These are phyloP conservation scores for Elsinoe arachidis DNA, from an alignment of 2,329 filamentous ascomycete genomes.

Conservation along the genomic window DNA sequence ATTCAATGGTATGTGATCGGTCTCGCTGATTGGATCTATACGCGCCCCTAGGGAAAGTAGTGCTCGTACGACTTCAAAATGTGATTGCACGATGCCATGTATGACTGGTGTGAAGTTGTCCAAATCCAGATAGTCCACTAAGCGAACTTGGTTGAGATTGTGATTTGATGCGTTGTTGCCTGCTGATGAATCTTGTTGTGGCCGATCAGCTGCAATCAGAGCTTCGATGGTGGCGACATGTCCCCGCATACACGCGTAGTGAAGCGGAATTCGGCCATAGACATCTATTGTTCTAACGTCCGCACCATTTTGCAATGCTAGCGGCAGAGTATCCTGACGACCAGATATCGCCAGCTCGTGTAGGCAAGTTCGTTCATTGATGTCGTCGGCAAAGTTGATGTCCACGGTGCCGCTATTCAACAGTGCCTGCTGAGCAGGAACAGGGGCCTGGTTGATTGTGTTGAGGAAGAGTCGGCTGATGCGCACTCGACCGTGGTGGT, in stretches of 20 bases:
- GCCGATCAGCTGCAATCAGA: slow-evolving; percentile 49
- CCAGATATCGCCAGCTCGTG: slow-evolving; percentile 96
- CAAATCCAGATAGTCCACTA: slow-evolving; percentile 82
- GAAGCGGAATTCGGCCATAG: slow-evolving; percentile 84
- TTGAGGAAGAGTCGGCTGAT: slow-evolving; percentile 85
- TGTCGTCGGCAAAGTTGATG: slow-evolving; percentile 89
- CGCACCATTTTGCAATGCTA: slow-evolving; percentile 66
- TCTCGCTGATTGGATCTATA: slow-evolving; percentile 74
- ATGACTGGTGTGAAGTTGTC: slow-evolving; percentile 96
- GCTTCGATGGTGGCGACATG: slow-evolving; percentile 72
- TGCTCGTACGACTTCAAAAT: slow-evolving; percentile 68
- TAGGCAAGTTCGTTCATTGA: slow-evolving; percentile 92
- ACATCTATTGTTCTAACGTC: slow-evolving; percentile 77
- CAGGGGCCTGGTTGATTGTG: slow-evolving; percentile 76
- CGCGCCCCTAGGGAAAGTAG: slow-evolving; percentile 72
- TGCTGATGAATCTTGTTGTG: background rate
- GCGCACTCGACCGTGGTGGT: slow-evolving; percentile 59
- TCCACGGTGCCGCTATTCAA: slow-evolving; percentile 76
- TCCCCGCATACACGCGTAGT: slow-evolving; percentile 95
- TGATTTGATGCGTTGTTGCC: background rate
- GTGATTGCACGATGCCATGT: slow-evolving; percentile 84
- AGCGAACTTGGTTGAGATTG: slow-evolving; percentile 35
- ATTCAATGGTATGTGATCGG: slow-evolving; percentile 90
- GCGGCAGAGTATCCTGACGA: slow-evolving; percentile 65
- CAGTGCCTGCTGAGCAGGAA: slow-evolving; percentile 65